phyloP scores from a whole-genome alignment of 179 eudicot genomes.

The Silene coronaria region DNA sequence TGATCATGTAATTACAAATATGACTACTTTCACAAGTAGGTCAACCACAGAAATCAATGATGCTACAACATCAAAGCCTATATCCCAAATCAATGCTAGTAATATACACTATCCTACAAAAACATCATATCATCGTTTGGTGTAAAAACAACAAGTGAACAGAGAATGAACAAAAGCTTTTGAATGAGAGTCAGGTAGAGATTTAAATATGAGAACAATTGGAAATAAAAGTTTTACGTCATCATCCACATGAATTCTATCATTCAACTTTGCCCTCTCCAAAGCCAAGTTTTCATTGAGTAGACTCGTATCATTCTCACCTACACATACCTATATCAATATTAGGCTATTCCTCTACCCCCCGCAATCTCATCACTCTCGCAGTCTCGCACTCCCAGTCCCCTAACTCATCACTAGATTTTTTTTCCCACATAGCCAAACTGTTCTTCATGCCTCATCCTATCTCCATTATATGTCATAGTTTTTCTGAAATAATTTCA shows the following conservation, averaged over 20 bases:
- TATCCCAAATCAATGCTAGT: neutral
- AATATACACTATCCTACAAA: neutral
- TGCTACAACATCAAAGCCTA: neutral
- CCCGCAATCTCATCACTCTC: too few species aligned
- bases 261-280: too few species aligned
- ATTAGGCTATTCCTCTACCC: too few species aligned
- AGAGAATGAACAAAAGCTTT: neutral
- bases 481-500: neutral
- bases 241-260: too few species aligned
- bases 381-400: neutral
- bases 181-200: neutral
- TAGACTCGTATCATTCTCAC: too few species aligned
- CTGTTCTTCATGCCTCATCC: neutral
- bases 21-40: neutral
- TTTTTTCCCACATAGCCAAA: neutral
- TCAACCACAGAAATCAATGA: slow-evolving; percentile 4
- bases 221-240: neutral
- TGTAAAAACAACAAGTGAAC: neutral
- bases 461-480: neutral
- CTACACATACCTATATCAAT: too few species aligned
- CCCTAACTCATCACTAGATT: neutral
- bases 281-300: too few species aligned
- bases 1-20: neutral
- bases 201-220: neutral
- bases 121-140: neutral